These are phyloP conservation scores for Ceratobasidium sp. DNA, from an alignment of 1,284 basidiomycete genomes.

Conservation along the genomic window DNA sequence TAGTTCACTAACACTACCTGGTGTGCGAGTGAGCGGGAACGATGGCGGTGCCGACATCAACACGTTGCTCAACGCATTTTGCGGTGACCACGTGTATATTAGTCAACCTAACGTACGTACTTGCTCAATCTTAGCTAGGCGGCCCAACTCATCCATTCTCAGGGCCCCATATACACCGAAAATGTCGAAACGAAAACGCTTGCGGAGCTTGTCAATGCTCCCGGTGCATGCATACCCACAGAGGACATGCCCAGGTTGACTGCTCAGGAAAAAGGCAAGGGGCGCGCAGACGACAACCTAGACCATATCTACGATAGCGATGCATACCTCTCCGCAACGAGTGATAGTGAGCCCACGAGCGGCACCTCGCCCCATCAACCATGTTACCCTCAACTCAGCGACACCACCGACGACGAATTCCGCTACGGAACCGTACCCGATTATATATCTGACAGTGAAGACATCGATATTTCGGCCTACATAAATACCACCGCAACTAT, in stretches of 20 bases:
- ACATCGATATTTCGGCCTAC: constrained; percentile 21
- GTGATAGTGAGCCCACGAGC: constrained; percentile 7
- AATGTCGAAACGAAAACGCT: background rate
- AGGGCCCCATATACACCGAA: background rate
- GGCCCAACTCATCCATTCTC: background rate
- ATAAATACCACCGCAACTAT: constrained; percentile 29
- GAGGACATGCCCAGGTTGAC: background rate
- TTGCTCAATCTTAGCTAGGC: background rate
- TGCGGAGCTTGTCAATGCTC: background rate
- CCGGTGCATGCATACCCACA: background rate
- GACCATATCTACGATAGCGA: constrained; percentile 9
- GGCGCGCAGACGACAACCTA: background rate
- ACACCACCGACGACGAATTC: constrained; percentile 26
- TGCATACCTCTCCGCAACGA: background rate
- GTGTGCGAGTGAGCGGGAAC: background rate
- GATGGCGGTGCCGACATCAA: constrained; percentile 6
- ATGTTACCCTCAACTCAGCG: background rate
- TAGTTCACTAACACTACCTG: background rate
- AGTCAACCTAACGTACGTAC: constrained; percentile 12
- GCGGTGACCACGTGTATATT: constrained; percentile 23
- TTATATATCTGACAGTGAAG: constrained; percentile 35
- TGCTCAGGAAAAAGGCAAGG: constrained; percentile 6
- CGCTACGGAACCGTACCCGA: constrained; percentile 37
- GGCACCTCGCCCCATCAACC: background rate
- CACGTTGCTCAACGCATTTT: constrained; percentile 25